Evolutionary conservation across 768 basidiomycete genomes (phyloP).

Genomic region (Tricholomella constricta): DNA sequence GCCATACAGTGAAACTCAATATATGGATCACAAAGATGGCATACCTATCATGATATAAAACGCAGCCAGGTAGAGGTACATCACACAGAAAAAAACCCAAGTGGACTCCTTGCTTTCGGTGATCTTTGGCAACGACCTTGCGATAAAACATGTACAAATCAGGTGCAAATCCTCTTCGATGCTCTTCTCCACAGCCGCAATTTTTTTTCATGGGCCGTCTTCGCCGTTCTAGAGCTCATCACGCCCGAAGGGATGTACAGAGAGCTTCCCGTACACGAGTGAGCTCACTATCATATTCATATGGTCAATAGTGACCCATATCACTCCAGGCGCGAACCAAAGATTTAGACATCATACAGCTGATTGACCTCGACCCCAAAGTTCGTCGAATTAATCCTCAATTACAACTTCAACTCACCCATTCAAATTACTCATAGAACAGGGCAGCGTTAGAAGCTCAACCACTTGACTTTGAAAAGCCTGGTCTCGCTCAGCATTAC

Average conservation of each 20-base stretch:
- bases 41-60: no score
- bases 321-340: conserved; percentile 62
- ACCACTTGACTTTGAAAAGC: conserved; percentile 83
- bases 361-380: conserved; percentile 85
- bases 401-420: not conserved
- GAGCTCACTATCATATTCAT: conserved; percentile 8
- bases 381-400: conserved; percentile 36
- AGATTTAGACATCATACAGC: conserved; percentile 93
- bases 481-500: conserved; percentile 93
- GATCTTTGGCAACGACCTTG: not conserved
- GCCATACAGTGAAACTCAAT: no score
- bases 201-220: conserved; percentile 66
- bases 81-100: no score
- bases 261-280: conserved; percentile 86
- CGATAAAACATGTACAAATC: not conserved
- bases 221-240: conserved; percentile 81
- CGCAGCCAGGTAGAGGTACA: no score
- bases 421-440: conserved; percentile 43
- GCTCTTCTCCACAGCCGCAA: not conserved
- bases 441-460: conserved; percentile 80
- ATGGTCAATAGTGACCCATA: not conserved
- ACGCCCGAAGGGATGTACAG: conserved; percentile 86
- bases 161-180: not conserved
- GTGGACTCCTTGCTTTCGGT: not conserved
- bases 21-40: no score